Conservation (phyloP, 345 rosid genomes). For the Murraya paniculata region DNA sequence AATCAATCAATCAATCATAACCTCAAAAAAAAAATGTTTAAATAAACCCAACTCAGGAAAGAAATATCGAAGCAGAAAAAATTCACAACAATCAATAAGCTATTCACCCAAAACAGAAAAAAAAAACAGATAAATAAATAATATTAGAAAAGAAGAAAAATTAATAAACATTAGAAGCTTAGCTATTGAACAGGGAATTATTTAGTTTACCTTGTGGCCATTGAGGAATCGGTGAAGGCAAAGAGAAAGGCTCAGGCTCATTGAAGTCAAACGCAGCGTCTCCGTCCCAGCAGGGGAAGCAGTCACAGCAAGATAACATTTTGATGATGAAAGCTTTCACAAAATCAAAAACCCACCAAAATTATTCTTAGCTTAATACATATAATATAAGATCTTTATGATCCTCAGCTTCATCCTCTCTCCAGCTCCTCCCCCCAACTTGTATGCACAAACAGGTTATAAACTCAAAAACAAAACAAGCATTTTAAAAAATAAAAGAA, state of each 20-base stretch:
- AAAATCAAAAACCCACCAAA: conserved; percentile 33
- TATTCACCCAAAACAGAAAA: not conserved
- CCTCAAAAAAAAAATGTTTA: not conserved
- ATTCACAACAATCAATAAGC: not conserved
- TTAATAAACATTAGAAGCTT: not conserved
- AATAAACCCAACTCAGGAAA: not conserved
- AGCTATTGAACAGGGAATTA: not conserved
- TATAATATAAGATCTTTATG: no score
- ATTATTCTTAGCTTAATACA: no score
- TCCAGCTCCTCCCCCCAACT: not conserved
- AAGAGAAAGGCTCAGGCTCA: conserved; percentile 50
- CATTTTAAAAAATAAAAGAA: conserved; percentile 8
- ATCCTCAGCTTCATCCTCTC: conserved; percentile 7
- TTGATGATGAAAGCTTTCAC: conserved; percentile 1
- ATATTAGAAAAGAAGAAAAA: not conserved
- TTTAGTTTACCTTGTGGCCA: conserved; percentile 64
- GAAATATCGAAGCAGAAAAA: not conserved
- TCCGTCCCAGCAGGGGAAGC: conserved; percentile 45
- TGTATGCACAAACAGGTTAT: not conserved
- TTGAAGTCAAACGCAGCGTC: conserved; percentile 22
- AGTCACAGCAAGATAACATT: conserved; percentile 64
- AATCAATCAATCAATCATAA: not conserved
- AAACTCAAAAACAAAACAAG: conserved; percentile 2
- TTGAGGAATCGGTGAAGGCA: conserved; percentile 64
- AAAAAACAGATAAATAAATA: not conserved